These are phyloP conservation scores for Cordyceps fumosorosea DNA, from an alignment of 2,329 filamentous ascomycete species.

Conservation along the genomic window DNA sequence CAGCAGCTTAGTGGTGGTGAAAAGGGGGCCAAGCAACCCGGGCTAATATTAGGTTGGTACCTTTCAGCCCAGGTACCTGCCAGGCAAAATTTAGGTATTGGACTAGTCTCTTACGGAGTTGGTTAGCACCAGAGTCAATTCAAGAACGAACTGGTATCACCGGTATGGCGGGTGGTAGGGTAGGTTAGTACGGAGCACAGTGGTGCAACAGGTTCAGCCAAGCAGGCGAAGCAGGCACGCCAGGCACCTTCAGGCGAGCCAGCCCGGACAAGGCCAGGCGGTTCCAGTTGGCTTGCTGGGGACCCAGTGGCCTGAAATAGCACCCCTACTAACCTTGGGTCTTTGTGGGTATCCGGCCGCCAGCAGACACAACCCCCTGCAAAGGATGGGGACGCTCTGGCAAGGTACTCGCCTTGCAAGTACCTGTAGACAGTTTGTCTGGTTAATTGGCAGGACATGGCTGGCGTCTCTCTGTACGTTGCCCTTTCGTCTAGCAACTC, in stretches of 20 bases:
- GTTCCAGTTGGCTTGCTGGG: not conserved
- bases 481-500: not conserved
- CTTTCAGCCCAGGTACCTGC: not conserved
- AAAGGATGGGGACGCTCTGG: not conserved
- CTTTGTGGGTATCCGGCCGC: not conserved
- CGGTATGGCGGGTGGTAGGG: not conserved
- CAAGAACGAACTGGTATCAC: not conserved
- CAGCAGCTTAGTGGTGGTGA: not conserved
- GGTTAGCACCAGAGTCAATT: too few species aligned
- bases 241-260: not conserved
- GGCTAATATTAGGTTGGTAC: not conserved
- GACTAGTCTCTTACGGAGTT: too few species aligned
- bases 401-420: not conserved
- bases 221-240: not conserved
- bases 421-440: not conserved
- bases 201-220: not conserved
- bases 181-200: not conserved
- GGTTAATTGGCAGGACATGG: too few species aligned
- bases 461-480: too few species aligned
- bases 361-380: not conserved
- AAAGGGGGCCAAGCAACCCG: not conserved
- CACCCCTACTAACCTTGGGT: not conserved
- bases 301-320: conserved; percentile 6
- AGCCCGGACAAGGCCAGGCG: too few species aligned
- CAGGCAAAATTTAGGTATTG: too few species aligned